Evolutionary conservation across 495 filamentous ascomycete genomes (phyloP).

Genomic region (Haplographium delicatum): DNA sequence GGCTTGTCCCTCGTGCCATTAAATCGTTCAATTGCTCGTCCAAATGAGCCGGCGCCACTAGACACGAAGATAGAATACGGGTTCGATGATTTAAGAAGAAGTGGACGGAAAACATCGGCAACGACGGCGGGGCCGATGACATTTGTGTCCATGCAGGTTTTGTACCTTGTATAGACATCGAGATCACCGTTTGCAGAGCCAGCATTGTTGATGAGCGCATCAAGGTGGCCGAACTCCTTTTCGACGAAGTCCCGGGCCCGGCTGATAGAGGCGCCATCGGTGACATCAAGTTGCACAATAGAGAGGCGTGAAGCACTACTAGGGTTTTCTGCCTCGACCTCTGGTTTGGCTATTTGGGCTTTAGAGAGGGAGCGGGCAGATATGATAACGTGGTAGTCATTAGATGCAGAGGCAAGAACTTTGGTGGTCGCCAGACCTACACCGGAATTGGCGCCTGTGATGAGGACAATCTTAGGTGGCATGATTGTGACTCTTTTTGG

Average conservation of each 20-base stretch:
- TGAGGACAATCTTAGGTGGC: no score
- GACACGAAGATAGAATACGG: conserved; percentile 34
- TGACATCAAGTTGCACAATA: conserved; percentile 33
- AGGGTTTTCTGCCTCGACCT: conserved; percentile 22
- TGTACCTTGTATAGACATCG: not conserved
- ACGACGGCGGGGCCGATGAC: conserved; percentile 30
- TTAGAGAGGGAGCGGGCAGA: conserved; percentile 28
- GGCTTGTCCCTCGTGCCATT: conserved; percentile 1
- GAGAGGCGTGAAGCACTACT: conserved; percentile 7
- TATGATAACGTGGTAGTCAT: conserved; percentile 34
- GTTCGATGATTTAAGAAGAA: conserved; percentile 29
- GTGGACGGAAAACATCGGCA: conserved; percentile 34
- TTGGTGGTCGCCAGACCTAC: conserved; percentile 32
- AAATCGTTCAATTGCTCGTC: no score
- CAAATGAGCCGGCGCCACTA: conserved; percentile 32
- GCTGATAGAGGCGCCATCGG: conserved; percentile 35
- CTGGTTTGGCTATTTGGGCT: conserved; percentile 25
- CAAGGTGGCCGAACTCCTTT: conserved; percentile 35
- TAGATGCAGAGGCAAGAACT: conserved; percentile 24
- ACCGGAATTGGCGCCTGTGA: conserved; percentile 34
- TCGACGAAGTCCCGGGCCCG: conserved; percentile 30
- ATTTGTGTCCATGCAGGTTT: conserved; percentile 26
- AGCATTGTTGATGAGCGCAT: conserved; percentile 56
- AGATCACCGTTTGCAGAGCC: conserved; percentile 32
- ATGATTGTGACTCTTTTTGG: no score